phyloP scores from a whole-genome alignment of 2,329 filamentous ascomycete genomes.

The Aspergillus glaucus region DNA sequence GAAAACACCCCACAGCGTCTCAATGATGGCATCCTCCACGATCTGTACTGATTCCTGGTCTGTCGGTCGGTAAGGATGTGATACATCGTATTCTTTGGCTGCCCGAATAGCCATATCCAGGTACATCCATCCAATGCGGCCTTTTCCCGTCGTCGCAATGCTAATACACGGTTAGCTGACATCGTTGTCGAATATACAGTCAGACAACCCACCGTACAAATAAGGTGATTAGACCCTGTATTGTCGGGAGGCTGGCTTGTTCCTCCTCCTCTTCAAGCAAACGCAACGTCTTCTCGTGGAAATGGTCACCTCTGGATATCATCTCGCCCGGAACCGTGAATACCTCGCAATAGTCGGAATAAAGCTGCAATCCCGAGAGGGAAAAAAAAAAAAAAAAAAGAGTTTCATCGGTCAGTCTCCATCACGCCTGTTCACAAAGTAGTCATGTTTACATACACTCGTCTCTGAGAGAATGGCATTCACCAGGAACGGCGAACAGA shows the following conservation, averaged over 20 bases:
- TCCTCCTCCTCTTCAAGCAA: conserved; percentile 21
- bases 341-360: conserved; percentile 22
- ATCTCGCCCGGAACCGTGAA: conserved; percentile 18
- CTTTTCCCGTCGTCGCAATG: conserved; percentile 23
- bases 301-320: conserved; percentile 20
- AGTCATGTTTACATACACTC: conserved; percentile 17
- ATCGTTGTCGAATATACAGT: neutral
- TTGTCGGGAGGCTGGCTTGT: conserved; percentile 17
- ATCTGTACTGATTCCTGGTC: conserved; percentile 4
- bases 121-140: conserved; percentile 23
- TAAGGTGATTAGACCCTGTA: conserved; percentile 20
- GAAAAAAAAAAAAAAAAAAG: too few relatives aligned
- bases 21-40: conserved; percentile 11
- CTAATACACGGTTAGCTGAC: conserved; percentile 6
- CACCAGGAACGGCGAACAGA: conserved; percentile 30
- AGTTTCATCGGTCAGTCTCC: conserved; percentile 1
- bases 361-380: conserved; percentile 9
- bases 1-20: conserved; percentile 16
- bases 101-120: conserved; percentile 16
- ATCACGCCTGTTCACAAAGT: neutral
- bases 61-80: conserved; percentile 10
- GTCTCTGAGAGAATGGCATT: conserved; percentile 29
- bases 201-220: conserved; percentile 15
- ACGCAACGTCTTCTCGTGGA: conserved; percentile 24
- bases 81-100: conserved; percentile 13